Conservation (phyloP, 164 flowering plant species). For the Cinnamomum micranthum region DNA sequence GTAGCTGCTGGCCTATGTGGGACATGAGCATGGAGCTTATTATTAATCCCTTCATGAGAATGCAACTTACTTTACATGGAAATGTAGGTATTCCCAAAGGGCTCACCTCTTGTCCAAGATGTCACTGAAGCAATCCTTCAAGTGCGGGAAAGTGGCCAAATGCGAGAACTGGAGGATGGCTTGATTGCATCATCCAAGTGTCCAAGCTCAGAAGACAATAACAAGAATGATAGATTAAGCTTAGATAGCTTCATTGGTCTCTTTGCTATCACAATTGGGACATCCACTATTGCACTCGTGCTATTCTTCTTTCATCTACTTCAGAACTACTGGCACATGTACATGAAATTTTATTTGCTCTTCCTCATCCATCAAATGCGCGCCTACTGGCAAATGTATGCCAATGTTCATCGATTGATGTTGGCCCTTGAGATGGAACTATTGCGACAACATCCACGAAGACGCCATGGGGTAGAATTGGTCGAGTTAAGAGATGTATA, state of each 20-base stretch:
- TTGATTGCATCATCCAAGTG: constrained; percentile 5
- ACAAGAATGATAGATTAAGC: not conserved
- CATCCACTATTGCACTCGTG: not conserved
- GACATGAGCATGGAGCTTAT: too few species aligned
- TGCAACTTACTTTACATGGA: not conserved
- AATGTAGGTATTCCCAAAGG: constrained; percentile 19
- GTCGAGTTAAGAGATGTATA: too few species aligned
- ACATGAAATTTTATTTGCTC: too few species aligned
- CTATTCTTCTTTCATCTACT: not conserved
- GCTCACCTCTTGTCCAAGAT: constrained; percentile 9
- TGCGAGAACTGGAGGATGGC: not conserved
- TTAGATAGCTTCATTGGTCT: not conserved
- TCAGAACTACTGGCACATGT: not conserved
- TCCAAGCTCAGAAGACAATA: not conserved
- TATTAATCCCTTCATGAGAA: too few species aligned
- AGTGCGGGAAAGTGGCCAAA: not conserved
- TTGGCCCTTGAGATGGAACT: not conserved
- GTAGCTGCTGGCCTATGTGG: too few species aligned
- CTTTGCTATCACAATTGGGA: not conserved
- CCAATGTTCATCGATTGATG: not conserved
- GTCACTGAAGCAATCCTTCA: constrained; percentile 3
- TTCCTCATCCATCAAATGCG: too few species aligned
- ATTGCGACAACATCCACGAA: not conserved
- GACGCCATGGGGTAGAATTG: not conserved
- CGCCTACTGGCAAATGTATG: not conserved